Percentiles rank a stretch among this genome's conserved stretches.
phyloP scores from a whole-genome alignment of 2,329 filamentous ascomycete genomes.

The Exophiala spinifera region DNA sequence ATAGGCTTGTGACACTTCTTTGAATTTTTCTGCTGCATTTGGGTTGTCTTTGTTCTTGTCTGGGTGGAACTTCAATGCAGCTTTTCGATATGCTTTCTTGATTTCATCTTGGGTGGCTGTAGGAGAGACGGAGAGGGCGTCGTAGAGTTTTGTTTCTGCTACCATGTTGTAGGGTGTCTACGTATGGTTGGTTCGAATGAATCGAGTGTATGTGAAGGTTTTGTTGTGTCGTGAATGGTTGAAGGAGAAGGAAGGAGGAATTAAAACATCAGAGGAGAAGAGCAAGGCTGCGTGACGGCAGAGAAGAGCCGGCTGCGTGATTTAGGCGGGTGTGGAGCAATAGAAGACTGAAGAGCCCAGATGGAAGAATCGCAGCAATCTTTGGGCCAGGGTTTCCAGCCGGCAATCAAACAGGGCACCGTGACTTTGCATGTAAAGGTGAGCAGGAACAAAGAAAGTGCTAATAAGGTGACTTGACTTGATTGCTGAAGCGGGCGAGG shows the following conservation, averaged over 20 bases:
- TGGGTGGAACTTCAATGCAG: conserved; percentile 86
- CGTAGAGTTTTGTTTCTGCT: conserved; percentile 93
- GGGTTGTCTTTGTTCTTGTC: conserved; percentile 97
- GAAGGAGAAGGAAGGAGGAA: conserved; percentile 19
- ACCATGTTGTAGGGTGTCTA: conserved; percentile 62
- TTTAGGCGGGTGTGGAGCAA: conserved; percentile 19
- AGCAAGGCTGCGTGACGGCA: conserved; percentile 13
- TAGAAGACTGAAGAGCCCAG: conserved; percentile 18
- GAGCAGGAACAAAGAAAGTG: too few species aligned
- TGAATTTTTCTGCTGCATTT: conserved; percentile 86
- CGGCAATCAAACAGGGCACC: too few species aligned
- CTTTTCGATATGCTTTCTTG: conserved; percentile 92
- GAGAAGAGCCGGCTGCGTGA: conserved; percentile 11
- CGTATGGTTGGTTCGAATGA: conserved; percentile 18
- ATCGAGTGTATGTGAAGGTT: conserved; percentile 28
- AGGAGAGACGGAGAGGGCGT: conserved; percentile 74
- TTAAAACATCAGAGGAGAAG: conserved; percentile 6
- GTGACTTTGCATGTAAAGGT: too few species aligned
- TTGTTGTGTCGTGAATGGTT: conserved; percentile 28
- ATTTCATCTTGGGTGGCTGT: conserved; percentile 87
- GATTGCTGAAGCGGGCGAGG: too few species aligned
- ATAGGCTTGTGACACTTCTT: conserved; percentile 95
- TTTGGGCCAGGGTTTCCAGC: too few species aligned
- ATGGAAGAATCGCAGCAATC: too few species aligned
- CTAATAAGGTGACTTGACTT: too few species aligned